Conservation (phyloP, 352 stramenopile genomes). For the Pythium sukuiense region DNA sequence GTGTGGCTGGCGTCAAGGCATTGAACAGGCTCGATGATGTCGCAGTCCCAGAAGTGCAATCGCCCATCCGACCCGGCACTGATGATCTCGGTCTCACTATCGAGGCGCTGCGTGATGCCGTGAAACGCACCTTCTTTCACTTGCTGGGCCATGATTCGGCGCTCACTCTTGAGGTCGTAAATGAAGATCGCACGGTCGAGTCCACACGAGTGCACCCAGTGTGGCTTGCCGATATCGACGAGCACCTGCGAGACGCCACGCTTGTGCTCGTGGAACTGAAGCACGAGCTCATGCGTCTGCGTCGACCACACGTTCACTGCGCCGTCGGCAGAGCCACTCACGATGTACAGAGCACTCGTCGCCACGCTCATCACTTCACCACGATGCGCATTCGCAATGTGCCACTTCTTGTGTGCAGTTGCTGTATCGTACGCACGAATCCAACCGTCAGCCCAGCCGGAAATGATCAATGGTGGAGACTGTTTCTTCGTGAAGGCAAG, state of each 20-base stretch:
- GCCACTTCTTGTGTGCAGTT: slow-evolving; percentile 69
- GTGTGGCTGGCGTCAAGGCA: slow-evolving; percentile 45
- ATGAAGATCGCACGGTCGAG: slow-evolving; percentile 89
- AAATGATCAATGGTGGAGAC: slow-evolving; percentile 37
- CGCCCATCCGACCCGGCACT: slow-evolving; percentile 80
- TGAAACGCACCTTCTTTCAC: slow-evolving; percentile 77
- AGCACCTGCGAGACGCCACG: slow-evolving; percentile 76
- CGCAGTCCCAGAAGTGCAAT: slow-evolving; percentile 91
- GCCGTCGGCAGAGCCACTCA: slow-evolving; percentile 83
- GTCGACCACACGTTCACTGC: slow-evolving; percentile 89
- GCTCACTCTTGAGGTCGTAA: slow-evolving; percentile 89
- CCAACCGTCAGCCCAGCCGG: slow-evolving; percentile 76
- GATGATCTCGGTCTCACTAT: slow-evolving; percentile 91
- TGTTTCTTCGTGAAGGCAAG: slow-evolving; percentile 41
- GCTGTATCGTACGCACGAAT: slow-evolving; percentile 58
- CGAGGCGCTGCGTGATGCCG: slow-evolving; percentile 81
- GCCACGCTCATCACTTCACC: slow-evolving; percentile 75
- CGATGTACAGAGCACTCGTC: slow-evolving; percentile 65
- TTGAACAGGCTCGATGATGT: slow-evolving; percentile 79
- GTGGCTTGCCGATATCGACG: slow-evolving; percentile 71
- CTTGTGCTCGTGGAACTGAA: slow-evolving; percentile 92
- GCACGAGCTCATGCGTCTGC: slow-evolving; percentile 81
- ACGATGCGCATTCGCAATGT: slow-evolving; percentile 87
- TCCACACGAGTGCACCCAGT: slow-evolving; percentile 87
- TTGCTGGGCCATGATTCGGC: slow-evolving; percentile 80